phyloP scores from a whole-genome alignment of 2,329 filamentous ascomycete species.

The Penicillium expansum region DNA sequence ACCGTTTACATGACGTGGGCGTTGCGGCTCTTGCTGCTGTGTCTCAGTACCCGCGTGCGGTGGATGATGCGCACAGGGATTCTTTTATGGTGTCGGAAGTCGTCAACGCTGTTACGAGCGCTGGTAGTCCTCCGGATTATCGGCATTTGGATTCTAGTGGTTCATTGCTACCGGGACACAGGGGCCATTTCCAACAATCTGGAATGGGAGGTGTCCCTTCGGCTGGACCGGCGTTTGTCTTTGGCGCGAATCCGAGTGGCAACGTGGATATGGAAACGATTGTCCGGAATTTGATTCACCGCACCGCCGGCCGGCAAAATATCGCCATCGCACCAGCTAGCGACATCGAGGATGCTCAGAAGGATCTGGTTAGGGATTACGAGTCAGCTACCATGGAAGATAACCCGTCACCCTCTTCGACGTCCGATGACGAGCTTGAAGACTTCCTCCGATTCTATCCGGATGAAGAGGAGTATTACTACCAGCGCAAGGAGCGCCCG shows the following conservation, averaged over 20 bases:
- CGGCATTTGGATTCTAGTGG: slow-evolving; percentile 1
- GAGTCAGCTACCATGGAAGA: slow-evolving; percentile 20
- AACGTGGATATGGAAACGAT: slow-evolving; percentile 20
- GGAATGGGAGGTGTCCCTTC: neutral
- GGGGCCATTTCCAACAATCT: neutral
- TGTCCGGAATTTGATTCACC: slow-evolving; percentile 21
- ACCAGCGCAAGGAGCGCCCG: slow-evolving; percentile 12
- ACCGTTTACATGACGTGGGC: slow-evolving; percentile 22
- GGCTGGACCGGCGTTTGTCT: slow-evolving; percentile 20
- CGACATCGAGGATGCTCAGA: slow-evolving; percentile 14
- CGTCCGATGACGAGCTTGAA: slow-evolving; percentile 29
- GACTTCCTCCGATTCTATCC: slow-evolving; percentile 36
- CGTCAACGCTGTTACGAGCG: slow-evolving; percentile 28
- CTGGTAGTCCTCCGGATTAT: neutral
- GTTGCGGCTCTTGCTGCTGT: slow-evolving; percentile 32
- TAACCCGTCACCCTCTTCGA: slow-evolving; percentile 13
- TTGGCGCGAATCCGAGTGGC: neutral
- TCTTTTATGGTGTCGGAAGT: slow-evolving; percentile 27
- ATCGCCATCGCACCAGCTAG: slow-evolving; percentile 24
- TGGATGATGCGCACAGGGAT: slow-evolving; percentile 17
- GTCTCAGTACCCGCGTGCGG: slow-evolving; percentile 26
- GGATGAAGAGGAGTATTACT: slow-evolving; percentile 25
- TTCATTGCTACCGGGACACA: slow-evolving; percentile 1
- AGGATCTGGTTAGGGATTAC: slow-evolving; percentile 27
- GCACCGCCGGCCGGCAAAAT: slow-evolving; percentile 14